phyloP scores from a whole-genome alignment of 2,329 filamentous ascomycete genomes.

The Thelonectria discophora region DNA sequence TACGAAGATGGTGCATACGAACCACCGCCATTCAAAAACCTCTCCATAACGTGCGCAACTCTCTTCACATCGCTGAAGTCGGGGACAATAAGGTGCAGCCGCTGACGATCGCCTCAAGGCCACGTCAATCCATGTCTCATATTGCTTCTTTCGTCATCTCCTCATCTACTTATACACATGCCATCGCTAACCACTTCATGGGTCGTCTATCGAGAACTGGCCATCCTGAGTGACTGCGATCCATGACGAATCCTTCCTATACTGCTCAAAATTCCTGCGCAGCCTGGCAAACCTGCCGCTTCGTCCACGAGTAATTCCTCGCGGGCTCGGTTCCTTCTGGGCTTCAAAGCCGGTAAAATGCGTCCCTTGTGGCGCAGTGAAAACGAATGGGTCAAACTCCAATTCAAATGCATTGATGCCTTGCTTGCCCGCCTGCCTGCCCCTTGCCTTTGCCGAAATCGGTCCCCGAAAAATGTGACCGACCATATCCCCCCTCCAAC shows the following conservation, averaged over 20 bases:
- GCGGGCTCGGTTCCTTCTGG: slow-evolving; percentile 7
- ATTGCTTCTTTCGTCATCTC: slow-evolving; percentile 20
- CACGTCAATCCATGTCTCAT: slow-evolving; percentile 23
- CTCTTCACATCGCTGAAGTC: not conserved
- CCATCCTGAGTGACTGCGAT: slow-evolving; percentile 8
- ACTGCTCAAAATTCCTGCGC: slow-evolving; percentile 5
- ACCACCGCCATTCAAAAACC: too few relatives aligned
- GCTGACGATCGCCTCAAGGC: slow-evolving; percentile 14
- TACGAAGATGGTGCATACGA: too few relatives aligned
- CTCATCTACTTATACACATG: slow-evolving; percentile 20
- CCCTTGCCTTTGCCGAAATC: slow-evolving; percentile 12
- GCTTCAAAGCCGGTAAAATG: slow-evolving; percentile 14
- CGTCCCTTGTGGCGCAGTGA: not conserved
- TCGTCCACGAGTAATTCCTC: slow-evolving; percentile 8
- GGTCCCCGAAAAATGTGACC: slow-evolving; percentile 12
- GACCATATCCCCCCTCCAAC: slow-evolving; percentile 36
- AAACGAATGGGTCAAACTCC: slow-evolving; percentile 20
- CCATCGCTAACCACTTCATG: slow-evolving; percentile 34
- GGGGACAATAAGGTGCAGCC: slow-evolving; percentile 6
- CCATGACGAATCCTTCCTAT: slow-evolving; percentile 2
- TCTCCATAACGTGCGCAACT: too few relatives aligned
- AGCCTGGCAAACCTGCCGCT: slow-evolving; percentile 5
- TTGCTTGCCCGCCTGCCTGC: slow-evolving; percentile 10
- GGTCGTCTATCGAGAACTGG: slow-evolving; percentile 41
- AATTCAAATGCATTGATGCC: slow-evolving; percentile 19